These are phyloP conservation scores for Colletotrichum abscissum DNA, from an alignment of 2,329 filamentous ascomycete genomes.

Conservation along the genomic window DNA sequence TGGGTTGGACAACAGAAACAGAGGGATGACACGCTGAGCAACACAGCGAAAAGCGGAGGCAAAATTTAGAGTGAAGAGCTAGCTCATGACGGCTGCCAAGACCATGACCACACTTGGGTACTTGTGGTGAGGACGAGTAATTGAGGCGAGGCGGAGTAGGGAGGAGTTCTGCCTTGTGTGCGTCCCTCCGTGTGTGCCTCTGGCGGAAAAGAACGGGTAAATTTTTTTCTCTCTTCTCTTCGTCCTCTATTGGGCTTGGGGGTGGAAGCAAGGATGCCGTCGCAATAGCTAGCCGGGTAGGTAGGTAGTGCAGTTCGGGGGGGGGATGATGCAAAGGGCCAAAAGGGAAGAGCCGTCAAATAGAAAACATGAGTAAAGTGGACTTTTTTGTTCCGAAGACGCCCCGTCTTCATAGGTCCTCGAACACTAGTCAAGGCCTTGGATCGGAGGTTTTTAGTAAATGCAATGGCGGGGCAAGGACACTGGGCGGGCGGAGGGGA, in stretches of 20 bases:
- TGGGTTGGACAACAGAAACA: constrained; percentile 22
- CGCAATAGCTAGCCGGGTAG: constrained; percentile 16
- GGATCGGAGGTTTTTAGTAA: constrained; percentile 18
- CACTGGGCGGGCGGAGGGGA: not conserved
- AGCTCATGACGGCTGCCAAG: constrained; percentile 55
- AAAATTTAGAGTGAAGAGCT: constrained; percentile 33
- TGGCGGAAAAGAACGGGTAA: constrained; percentile 31
- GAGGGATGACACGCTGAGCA: constrained; percentile 24
- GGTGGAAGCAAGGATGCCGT: constrained; percentile 31
- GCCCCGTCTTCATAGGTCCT: constrained; percentile 22
- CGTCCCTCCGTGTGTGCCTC: not conserved
- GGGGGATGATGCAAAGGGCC: constrained; percentile 30
- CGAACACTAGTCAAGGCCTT: constrained; percentile 28
- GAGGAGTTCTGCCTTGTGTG: constrained; percentile 7
- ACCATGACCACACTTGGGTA: constrained; percentile 7
- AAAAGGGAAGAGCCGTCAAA: constrained; percentile 22
- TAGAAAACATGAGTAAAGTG: constrained; percentile 18
- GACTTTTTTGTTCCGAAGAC: constrained; percentile 33
- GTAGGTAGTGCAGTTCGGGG: constrained; percentile 12
- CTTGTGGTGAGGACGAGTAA: not conserved
- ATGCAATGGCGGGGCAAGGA: constrained; percentile 25
- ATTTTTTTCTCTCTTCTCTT: constrained; percentile 9
- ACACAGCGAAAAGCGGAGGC: constrained; percentile 31
- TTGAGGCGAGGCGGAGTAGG: constrained; percentile 12
- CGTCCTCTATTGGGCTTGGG: constrained; percentile 12